Conservation (phyloP, 2,329 filamentous ascomycete species). For the Phyllosticta citriasiana region DNA sequence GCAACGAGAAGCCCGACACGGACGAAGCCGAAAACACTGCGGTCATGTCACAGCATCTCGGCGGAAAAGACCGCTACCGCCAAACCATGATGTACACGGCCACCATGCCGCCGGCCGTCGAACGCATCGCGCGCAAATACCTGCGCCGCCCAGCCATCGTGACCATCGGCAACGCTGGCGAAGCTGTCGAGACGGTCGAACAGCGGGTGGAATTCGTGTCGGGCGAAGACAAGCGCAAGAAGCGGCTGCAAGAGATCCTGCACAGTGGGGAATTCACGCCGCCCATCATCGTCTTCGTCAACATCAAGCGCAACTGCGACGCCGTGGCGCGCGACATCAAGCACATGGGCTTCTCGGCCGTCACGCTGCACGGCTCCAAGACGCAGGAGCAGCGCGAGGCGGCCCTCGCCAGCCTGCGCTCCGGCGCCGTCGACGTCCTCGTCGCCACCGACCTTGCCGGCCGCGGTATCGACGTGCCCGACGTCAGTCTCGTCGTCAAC, state of each 20-base stretch:
- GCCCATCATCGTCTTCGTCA: slow-evolving; percentile 98
- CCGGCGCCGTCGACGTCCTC: slow-evolving; percentile 71
- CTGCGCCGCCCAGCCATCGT: slow-evolving; percentile 86
- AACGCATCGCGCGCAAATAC: slow-evolving; percentile 95
- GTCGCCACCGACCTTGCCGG: slow-evolving; percentile 94
- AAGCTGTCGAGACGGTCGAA: slow-evolving; percentile 95
- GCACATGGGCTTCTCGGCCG: slow-evolving; percentile 78
- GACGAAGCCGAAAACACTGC: slow-evolving; percentile 80
- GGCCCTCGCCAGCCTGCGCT: slow-evolving; percentile 74
- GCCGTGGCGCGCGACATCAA: slow-evolving; percentile 91
- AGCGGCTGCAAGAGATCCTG: slow-evolving; percentile 85
- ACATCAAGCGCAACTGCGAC: slow-evolving; percentile 98
- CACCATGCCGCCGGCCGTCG: slow-evolving; percentile 87
- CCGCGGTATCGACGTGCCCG: slow-evolving; percentile 93
- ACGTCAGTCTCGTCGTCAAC: slow-evolving; percentile 92
- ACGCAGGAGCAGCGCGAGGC: slow-evolving; percentile 97
- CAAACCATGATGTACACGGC: slow-evolving; percentile 99
- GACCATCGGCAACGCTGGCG: slow-evolving; percentile 86
- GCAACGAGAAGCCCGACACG: slow-evolving; percentile 89
- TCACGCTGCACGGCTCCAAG: slow-evolving; percentile 90
- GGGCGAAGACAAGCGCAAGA: slow-evolving; percentile 94
- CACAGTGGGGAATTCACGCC: slow-evolving; percentile 67
- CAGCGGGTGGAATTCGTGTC: slow-evolving; percentile 87
- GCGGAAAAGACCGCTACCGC: slow-evolving; percentile 69
- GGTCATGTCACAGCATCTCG: slow-evolving; percentile 74